Percentiles rank a stretch among this genome's conserved stretches.
Conservation (phyloP, 176 grass and related monocot genomes). For the Triticum turgidum region DNA sequence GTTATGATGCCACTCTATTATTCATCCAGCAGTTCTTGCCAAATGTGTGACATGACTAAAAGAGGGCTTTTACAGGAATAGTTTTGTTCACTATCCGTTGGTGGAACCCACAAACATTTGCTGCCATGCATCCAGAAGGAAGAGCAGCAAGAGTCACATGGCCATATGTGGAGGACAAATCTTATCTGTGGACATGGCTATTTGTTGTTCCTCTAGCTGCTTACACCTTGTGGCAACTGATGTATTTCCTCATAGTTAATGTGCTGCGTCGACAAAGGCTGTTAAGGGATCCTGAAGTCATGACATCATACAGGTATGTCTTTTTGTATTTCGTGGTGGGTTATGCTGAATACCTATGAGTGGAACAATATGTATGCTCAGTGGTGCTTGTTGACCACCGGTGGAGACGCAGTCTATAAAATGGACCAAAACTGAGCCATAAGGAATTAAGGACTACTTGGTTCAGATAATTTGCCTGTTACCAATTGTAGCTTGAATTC, state of each 20-base stretch:
- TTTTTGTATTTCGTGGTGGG: slow-evolving; percentile 20
- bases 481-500: background rate
- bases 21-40: background rate
- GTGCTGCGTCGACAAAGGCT: slow-evolving; percentile 85
- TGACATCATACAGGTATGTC: slow-evolving; percentile 94
- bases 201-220: slow-evolving; percentile 94
- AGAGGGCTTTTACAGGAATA: slow-evolving; percentile 54
- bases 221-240: slow-evolving; percentile 92
- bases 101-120: slow-evolving; percentile 97
- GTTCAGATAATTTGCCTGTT: slow-evolving; percentile 20
- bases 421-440: background rate
- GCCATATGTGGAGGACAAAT: slow-evolving; percentile 94
- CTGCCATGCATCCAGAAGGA: slow-evolving; percentile 96
- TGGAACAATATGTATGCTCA: background rate
- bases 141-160: slow-evolving; percentile 77
- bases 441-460: background rate
- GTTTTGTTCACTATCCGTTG: slow-evolving; percentile 96
- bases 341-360: background rate
- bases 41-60: slow-evolving; percentile 15
- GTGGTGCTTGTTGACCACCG: background rate
- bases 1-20: slow-evolving; percentile 9
- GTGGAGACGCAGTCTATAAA: slow-evolving; percentile 5
- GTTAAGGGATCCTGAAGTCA: slow-evolving; percentile 90
- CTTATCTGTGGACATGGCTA: slow-evolving; percentile 88
- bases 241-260: slow-evolving; percentile 88